Percentiles rank a stretch among this genome's conserved stretches.
These are phyloP conservation scores for Lactarius tabidus DNA, from an alignment of 768 basidiomycete genomes.

Conservation along the genomic window DNA sequence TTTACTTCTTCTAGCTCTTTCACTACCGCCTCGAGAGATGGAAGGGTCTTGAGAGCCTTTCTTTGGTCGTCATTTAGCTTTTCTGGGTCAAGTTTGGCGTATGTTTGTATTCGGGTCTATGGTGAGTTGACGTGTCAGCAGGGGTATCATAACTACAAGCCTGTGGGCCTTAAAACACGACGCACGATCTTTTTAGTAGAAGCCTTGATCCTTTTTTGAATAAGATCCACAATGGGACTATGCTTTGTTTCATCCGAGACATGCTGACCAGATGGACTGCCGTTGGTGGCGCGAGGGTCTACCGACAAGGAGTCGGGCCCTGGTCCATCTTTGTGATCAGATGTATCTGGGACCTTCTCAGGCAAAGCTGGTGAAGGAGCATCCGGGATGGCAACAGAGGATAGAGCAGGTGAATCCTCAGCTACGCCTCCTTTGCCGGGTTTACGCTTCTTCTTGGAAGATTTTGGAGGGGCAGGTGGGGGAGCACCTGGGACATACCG, in stretches of 20 bases:
- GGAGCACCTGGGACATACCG: constrained; percentile 79
- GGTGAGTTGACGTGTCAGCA: constrained; percentile 1
- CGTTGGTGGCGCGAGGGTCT: constrained; percentile 20
- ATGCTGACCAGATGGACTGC: constrained; percentile 9
- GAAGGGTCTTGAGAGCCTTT: constrained; percentile 64
- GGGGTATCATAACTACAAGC: constrained; percentile 13
- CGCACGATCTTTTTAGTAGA: constrained; percentile 82
- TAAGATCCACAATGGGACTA: constrained; percentile 73
- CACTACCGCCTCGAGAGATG: constrained; percentile 69
- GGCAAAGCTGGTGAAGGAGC: constrained; percentile 17
- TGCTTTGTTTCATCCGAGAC: constrained; percentile 43
- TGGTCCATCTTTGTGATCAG: constrained; percentile 20
- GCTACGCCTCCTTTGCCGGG: constrained; percentile 38
- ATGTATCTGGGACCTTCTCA: constrained; percentile 16
- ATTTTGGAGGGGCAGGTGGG: constrained; percentile 56
- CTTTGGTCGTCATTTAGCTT: constrained; percentile 89
- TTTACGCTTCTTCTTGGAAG: constrained; percentile 67
- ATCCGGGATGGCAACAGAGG: constrained; percentile 26
- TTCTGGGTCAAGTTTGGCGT: constrained; percentile 60
- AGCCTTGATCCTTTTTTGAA: constrained; percentile 72
- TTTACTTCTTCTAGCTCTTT: constrained; percentile 84
- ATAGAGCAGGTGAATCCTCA: constrained; percentile 33
- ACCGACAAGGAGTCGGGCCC: constrained; percentile 13
- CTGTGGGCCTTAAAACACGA: constrained; percentile 26
- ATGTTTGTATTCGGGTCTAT: constrained; percentile 69